Percentiles rank a stretch among this genome's conserved stretches.
These are phyloP conservation scores for Euphorbia pulcherrima DNA, from an alignment of 345 rosid species.

Conservation along the genomic window DNA sequence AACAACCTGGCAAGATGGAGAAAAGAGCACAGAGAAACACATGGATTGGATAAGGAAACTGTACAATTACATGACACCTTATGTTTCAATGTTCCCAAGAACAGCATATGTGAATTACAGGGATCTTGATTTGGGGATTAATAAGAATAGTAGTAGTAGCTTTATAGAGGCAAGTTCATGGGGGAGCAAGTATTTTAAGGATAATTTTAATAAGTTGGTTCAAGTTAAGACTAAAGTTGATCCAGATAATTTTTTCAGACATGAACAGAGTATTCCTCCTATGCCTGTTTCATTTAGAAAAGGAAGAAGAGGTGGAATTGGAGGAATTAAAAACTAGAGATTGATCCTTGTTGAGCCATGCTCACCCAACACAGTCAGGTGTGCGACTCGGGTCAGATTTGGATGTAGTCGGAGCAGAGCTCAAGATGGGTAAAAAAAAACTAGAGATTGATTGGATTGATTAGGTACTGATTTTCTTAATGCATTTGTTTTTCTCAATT, in stretches of 20 bases:
- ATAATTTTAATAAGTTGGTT: conserved; percentile 19
- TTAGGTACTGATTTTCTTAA: not conserved
- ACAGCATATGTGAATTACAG: conserved; percentile 28
- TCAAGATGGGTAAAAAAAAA: too few relatives aligned
- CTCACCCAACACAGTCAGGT: too few relatives aligned
- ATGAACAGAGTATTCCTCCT: conserved; percentile 31
- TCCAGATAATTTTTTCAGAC: conserved; percentile 29
- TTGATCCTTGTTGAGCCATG: too few relatives aligned
- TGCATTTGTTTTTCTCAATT: not conserved
- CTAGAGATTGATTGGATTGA: not conserved
- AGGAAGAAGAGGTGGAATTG: not conserved
- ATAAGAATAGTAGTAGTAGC: conserved; percentile 2
- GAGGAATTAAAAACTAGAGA: not conserved
- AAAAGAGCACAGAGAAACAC: conserved; percentile 7
- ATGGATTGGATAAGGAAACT: conserved; percentile 21
- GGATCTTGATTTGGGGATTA: conserved; percentile 27
- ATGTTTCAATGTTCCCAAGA: conserved; percentile 25
- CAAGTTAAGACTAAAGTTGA: conserved; percentile 25
- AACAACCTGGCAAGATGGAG: conserved; percentile 13
- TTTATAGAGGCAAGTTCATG: conserved; percentile 10
- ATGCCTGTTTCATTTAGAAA: conserved; percentile 5
- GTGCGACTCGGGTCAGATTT: too few relatives aligned
- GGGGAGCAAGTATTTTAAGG: conserved; percentile 22
- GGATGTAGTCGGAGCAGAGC: too few relatives aligned
- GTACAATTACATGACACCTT: conserved; percentile 23